phyloP scores from a whole-genome alignment of 2,329 filamentous ascomycete genomes.

The Apiospora kogelbergensis region DNA sequence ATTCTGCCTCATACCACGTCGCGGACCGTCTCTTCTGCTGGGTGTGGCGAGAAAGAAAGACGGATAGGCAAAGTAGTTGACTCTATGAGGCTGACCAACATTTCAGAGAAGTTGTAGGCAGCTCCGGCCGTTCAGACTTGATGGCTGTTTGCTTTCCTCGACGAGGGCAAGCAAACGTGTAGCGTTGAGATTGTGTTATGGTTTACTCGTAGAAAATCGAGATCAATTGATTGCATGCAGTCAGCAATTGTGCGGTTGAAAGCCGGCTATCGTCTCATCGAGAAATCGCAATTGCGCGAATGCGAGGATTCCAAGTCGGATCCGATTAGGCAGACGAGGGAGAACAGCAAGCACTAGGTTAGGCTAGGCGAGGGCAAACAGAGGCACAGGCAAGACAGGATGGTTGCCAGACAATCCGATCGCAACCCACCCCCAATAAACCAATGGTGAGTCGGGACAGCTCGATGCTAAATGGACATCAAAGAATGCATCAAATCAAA shows the following conservation, averaged over 20 bases:
- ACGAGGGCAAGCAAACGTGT: neutral
- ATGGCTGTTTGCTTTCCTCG: neutral
- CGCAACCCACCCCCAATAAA: neutral
- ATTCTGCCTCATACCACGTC: neutral
- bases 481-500: neutral
- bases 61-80: neutral
- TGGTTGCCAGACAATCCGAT: neutral
- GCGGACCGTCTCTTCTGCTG: neutral
- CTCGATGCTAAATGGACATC: neutral
- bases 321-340: constrained; percentile 5
- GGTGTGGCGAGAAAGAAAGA: neutral
- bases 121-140: neutral
- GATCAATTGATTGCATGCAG: neutral
- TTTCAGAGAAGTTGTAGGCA: neutral
- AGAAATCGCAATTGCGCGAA: neutral
- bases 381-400: neutral
- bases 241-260: constrained; percentile 2
- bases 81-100: constrained; percentile 2
- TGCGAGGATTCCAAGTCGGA: neutral
- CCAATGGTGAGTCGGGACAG: neutral
- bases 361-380: neutral
- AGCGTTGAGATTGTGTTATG: neutral
- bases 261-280: neutral
- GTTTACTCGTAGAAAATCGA: neutral
- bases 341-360: neutral